Percentiles rank a stretch among this genome's conserved stretches.
Conservation (phyloP, 179 eudicot genomes). For the Heliamphora pulchella region DNA sequence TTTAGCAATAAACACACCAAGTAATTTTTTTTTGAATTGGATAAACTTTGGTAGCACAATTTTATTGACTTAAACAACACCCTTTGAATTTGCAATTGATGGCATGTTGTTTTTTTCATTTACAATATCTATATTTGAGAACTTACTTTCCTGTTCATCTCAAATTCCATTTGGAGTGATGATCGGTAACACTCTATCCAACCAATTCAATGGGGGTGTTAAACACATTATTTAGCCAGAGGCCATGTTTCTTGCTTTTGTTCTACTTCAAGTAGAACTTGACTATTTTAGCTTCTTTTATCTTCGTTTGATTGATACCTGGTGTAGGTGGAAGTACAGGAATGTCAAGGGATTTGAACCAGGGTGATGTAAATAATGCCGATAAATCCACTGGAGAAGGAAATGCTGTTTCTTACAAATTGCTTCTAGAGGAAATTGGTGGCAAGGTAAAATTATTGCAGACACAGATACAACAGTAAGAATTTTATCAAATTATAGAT, state of each 20-base stretch:
- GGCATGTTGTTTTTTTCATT: not conserved
- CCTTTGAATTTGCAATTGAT: not conserved
- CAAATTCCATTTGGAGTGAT: not conserved
- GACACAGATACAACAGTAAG: too few relatives aligned
- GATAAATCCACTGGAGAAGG: slow-evolving; percentile 29
- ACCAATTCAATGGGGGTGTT: not conserved
- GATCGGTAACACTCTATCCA: not conserved
- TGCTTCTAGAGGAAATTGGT: too few relatives aligned
- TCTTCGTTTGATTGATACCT: not conserved
- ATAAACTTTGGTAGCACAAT: not conserved
- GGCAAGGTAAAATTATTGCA: too few relatives aligned
- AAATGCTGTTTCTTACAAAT: slow-evolving; percentile 27
- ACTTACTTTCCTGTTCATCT: not conserved
- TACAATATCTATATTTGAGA: not conserved
- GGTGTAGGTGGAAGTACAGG: slow-evolving; percentile 30
- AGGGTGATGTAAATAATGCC: slow-evolving; percentile 30
- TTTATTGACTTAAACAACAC: not conserved
- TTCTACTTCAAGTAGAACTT: not conserved
- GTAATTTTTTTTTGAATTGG: not conserved
- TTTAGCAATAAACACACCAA: too few relatives aligned
- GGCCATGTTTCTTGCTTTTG: not conserved
- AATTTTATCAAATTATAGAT: too few relatives aligned
- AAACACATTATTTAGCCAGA: not conserved
- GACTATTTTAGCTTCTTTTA: not conserved
- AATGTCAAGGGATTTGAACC: slow-evolving; percentile 18